A percentile compares a stretch with the other conserved stretches of the same genome.
phyloP scores from a whole-genome alignment of 2,329 filamentous ascomycete genomes.

The Penicillium glabrum region DNA sequence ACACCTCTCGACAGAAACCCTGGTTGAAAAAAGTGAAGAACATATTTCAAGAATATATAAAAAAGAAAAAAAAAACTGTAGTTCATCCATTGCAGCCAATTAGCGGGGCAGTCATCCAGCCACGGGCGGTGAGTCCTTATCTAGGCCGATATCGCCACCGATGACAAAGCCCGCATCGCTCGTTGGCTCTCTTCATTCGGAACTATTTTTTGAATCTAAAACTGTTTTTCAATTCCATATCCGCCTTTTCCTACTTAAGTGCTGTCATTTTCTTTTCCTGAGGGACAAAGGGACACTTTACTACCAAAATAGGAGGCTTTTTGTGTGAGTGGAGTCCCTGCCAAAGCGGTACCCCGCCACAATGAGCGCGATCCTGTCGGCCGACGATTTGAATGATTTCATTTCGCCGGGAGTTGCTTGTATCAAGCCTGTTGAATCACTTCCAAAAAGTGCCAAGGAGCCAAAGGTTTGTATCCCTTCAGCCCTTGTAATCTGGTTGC shows the following conservation, averaged over 20 bases:
- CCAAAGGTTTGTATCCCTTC: conserved; percentile 40
- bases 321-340: conserved; percentile 9
- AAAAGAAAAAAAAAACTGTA: not conserved
- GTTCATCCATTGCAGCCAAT: conserved; percentile 5
- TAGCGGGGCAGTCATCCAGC: not conserved
- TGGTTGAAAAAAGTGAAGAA: not conserved
- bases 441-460: conserved; percentile 63
- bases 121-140: conserved; percentile 30
- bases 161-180: conserved; percentile 32
- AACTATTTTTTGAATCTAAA: not conserved
- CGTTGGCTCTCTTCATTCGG: conserved; percentile 13
- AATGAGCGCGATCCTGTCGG: conserved; percentile 97
- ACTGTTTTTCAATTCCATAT: not conserved
- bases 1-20: too few relatives aligned
- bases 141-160: conserved; percentile 32
- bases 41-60: not conserved
- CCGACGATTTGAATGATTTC: conserved; percentile 97
- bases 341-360: conserved; percentile 28
- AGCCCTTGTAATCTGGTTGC: not conserved
- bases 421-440: conserved; percentile 94
- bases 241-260: not conserved
- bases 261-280: not conserved
- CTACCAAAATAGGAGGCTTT: not conserved
- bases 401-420: conserved; percentile 96
- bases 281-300: not conserved